Evolutionary conservation across 2,329 filamentous ascomycete genomes (phyloP).

Genomic region (Zasmidium angulare): DNA sequence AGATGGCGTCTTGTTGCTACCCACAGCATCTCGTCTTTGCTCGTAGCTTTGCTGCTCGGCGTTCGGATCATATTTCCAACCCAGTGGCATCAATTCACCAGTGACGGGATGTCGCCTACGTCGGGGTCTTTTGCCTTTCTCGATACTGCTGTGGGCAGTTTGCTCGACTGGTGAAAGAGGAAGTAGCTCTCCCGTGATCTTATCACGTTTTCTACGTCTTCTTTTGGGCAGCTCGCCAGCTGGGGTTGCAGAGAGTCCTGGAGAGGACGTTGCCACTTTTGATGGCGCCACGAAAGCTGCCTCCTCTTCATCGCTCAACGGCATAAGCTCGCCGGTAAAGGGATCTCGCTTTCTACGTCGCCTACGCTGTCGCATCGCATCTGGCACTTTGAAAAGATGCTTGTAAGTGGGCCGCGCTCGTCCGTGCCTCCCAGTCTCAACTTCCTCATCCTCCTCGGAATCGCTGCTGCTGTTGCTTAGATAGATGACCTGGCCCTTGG

Average conservation of each 20-base stretch:
- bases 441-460: conserved; percentile 11
- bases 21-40: conserved; percentile 1
- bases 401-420: conserved; percentile 35
- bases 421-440: conserved; percentile 23
- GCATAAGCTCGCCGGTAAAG: conserved; percentile 30
- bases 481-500: conserved; percentile 20
- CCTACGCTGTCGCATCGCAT: conserved; percentile 13
- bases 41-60: conserved; percentile 7
- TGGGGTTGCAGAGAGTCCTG: not conserved
- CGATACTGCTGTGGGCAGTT: not conserved
- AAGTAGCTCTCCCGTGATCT: conserved; percentile 30
- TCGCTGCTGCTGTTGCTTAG: conserved; percentile 3
- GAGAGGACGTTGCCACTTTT: not conserved
- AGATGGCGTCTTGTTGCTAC: not conserved
- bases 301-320: conserved; percentile 28
- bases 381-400: conserved; percentile 23
- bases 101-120: conserved; percentile 32
- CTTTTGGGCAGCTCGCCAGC: conserved; percentile 17
- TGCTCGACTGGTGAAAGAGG: conserved; percentile 16
- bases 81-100: conserved; percentile 34
- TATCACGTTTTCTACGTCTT: conserved; percentile 32
- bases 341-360: conserved; percentile 32
- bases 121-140: conserved; percentile 23
- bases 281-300: not conserved
- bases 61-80: conserved; percentile 29